These are phyloP conservation scores for Xylariaceae sp. DNA, from an alignment of 2,329 filamentous ascomycete species.

Conservation along the genomic window DNA sequence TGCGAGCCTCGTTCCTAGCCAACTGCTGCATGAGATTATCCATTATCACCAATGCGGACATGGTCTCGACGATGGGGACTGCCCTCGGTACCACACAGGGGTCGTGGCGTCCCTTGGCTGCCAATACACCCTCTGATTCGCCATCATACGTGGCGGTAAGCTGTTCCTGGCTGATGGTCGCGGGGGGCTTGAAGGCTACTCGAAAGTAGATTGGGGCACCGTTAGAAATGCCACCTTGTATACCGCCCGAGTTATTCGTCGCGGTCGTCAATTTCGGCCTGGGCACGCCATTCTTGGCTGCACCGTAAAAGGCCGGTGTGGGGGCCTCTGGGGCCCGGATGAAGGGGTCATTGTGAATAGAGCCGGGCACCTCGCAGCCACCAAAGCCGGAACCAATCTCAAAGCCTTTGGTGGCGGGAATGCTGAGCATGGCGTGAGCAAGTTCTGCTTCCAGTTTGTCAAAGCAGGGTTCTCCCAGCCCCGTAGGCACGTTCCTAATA, in stretches of 20 bases:
- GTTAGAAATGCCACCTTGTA: conserved; percentile 94
- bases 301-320: conserved; percentile 55
- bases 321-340: conserved; percentile 52
- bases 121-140: conserved; percentile 65
- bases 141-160: conserved; percentile 76
- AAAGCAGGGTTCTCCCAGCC: conserved; percentile 90
- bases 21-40: conserved; percentile 83
- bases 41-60: conserved; percentile 83
- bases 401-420: conserved; percentile 93
- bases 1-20: conserved; percentile 48
- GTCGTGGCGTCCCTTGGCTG: conserved; percentile 91
- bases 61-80: conserved; percentile 83
- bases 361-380: conserved; percentile 80
- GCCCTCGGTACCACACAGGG: conserved; percentile 88
- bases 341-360: conserved; percentile 89
- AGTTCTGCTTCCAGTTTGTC: conserved; percentile 92
- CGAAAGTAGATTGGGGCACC: conserved; percentile 92
- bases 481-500: conserved; percentile 77
- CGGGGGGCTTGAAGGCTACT: conserved; percentile 89
- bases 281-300: conserved; percentile 41
- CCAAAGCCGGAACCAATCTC: conserved; percentile 92
- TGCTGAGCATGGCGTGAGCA: conserved; percentile 89
- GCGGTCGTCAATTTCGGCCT: conserved; percentile 70
- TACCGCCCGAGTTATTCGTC: conserved; percentile 92
- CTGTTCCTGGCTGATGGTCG: conserved; percentile 88